phyloP scores from a whole-genome alignment of 345 rosid species.

The Rhodomyrtus tomentosa region DNA sequence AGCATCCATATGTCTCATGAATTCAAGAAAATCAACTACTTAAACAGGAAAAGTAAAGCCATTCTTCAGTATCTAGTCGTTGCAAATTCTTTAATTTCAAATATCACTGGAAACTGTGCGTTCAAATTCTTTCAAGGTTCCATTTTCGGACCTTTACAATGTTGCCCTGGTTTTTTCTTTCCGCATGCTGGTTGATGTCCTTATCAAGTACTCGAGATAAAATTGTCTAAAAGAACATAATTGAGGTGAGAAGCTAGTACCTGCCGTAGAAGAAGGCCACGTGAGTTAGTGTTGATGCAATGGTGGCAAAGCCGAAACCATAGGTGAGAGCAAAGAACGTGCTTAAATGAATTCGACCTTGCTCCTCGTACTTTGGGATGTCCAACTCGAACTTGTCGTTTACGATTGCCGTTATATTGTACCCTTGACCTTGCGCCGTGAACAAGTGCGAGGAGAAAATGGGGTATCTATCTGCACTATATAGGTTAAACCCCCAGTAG shows the following conservation, averaged over 20 bases:
- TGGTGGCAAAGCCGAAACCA: constrained; percentile 82
- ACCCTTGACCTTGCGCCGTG: constrained; percentile 42
- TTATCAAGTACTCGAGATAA: background rate
- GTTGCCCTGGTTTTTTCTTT: background rate
- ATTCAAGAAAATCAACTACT: background rate
- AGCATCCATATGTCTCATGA: background rate
- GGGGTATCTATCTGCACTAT: constrained; percentile 49
- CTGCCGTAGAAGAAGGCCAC: constrained; percentile 82
- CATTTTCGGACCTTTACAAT: background rate
- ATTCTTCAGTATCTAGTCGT: background rate
- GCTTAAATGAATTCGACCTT: constrained; percentile 75
- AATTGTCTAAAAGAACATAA: too few relatives aligned
- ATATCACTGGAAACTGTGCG: background rate
- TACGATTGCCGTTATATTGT: constrained; percentile 53
- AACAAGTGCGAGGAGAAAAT: constrained; percentile 75
- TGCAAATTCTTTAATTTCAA: too few relatives aligned
- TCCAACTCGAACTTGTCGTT: constrained; percentile 66
- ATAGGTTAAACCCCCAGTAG: constrained; percentile 67
- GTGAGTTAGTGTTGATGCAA: constrained; percentile 72
- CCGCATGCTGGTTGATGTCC: background rate
- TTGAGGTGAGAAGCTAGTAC: constrained; percentile 11
- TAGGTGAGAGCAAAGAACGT: constrained; percentile 69
- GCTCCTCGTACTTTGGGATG: constrained; percentile 32
- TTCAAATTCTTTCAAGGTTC: background rate
- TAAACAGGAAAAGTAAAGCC: background rate